Conservation (phyloP, 2,329 filamentous ascomycete species). For the Sclerotiophoma versabilis region DNA sequence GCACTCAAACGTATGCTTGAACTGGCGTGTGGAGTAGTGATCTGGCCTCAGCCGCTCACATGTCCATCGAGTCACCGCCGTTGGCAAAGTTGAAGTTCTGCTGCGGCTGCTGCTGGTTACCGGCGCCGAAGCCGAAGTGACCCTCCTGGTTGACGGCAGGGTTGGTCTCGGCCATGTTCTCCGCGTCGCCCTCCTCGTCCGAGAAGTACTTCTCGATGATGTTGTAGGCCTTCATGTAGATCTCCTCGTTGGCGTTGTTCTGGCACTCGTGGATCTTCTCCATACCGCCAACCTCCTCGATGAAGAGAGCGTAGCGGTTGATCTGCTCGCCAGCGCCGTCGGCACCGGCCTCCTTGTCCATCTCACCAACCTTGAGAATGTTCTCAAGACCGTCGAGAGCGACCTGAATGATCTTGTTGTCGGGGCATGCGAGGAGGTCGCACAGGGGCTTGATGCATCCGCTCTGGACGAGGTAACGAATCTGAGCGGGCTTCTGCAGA, state of each 20-base stretch:
- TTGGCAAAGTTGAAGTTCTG: constrained; percentile 95
- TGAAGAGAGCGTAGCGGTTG: constrained; percentile 97
- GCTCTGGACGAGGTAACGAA: constrained; percentile 89
- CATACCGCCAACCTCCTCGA: constrained; percentile 98
- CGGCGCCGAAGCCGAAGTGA: constrained; percentile 79
- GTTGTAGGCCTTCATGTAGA: constrained; percentile 99
- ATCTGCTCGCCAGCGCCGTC: constrained; percentile 68
- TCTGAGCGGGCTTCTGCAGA: constrained; percentile 98
- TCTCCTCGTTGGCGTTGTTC: constrained; percentile 99
- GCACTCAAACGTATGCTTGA: constrained; percentile 7
- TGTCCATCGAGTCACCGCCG: constrained; percentile 76
- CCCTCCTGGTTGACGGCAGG: constrained; percentile 75
- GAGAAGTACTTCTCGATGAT: constrained; percentile 99
- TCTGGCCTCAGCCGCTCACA: constrained; percentile 58
- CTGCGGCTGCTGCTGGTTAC: constrained; percentile 62
- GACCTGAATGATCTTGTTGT: constrained; percentile 99
- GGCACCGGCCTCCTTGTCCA: constrained; percentile 91
- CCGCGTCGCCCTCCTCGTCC: constrained; percentile 87
- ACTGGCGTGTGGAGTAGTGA: neutral
- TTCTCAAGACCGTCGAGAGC: constrained; percentile 98
- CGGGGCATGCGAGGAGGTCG: constrained; percentile 91
- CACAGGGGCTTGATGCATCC: constrained; percentile 98
- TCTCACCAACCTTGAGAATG: constrained; percentile 98
- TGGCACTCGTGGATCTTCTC: constrained; percentile 99
- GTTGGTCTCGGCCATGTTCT: constrained; percentile 79